These are phyloP conservation scores for Yarrowia sp. DNA, from an alignment of 805 yeast genomes.

Conservation along the genomic window DNA sequence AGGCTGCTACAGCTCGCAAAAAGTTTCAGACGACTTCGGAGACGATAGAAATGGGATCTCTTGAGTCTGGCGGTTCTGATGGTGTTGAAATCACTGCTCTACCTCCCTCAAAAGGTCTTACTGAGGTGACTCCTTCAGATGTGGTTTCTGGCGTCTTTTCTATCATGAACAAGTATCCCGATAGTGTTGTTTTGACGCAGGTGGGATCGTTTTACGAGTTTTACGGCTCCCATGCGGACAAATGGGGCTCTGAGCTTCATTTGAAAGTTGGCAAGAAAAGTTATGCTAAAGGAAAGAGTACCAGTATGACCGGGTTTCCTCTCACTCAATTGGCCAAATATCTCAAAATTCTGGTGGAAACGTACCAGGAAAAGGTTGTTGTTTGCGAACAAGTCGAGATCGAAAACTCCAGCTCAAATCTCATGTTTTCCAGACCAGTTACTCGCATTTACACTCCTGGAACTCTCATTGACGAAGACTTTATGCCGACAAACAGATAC, in stretches of 20 bases:
- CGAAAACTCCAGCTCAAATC: background rate
- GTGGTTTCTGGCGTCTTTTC: constrained; percentile 14
- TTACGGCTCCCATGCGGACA: constrained; percentile 83
- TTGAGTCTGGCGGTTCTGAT: background rate
- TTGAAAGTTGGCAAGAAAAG: constrained; percentile 54
- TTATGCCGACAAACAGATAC: constrained; percentile 66
- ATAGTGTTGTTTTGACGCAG: constrained; percentile 65
- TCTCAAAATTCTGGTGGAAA: constrained; percentile 68
- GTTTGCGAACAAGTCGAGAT: constrained; percentile 60
- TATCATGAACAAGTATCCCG: constrained; percentile 38
- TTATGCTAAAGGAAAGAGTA: constrained; percentile 39
- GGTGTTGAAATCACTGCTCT: background rate
- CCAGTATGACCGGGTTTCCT: constrained; percentile 90
- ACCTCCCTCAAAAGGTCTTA: background rate
- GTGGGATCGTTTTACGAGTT: constrained; percentile 55
- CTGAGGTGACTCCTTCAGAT: background rate
- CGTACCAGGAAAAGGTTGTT: constrained; percentile 68
- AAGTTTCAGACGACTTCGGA: background rate
- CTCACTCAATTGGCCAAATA: constrained; percentile 65
- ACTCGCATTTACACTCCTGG: constrained; percentile 88
- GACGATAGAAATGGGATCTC: background rate
- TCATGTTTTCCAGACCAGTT: constrained; percentile 50
- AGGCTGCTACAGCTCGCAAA: background rate
- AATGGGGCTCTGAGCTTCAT: constrained; percentile 66
- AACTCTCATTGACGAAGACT: constrained; percentile 81